Conservation (phyloP, 2,329 filamentous ascomycete species). For the Xylariaceae sp. region DNA sequence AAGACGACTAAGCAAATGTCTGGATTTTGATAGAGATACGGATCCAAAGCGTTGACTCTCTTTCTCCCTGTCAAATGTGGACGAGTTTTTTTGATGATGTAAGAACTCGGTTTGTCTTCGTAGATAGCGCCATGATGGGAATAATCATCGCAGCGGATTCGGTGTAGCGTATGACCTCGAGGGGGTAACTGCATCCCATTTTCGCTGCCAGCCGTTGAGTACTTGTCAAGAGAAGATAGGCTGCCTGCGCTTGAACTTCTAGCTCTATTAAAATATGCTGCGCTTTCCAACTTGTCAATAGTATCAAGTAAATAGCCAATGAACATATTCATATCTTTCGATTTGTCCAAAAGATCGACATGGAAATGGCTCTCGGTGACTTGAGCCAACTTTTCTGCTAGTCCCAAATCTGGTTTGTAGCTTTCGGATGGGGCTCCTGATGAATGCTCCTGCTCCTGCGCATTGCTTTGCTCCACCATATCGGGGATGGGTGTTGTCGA, state of each 20-base stretch:
- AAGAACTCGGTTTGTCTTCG: constrained; percentile 1
- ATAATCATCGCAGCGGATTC: background rate
- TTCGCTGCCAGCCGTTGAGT: too few relatives aligned
- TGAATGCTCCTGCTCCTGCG: too few relatives aligned
- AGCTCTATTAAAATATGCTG: background rate
- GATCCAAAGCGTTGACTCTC: background rate
- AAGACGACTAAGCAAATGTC: constrained; percentile 5
- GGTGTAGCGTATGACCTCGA: background rate
- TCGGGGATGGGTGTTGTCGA: too few relatives aligned
- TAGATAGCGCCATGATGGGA: background rate
- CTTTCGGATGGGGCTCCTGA: too few relatives aligned
- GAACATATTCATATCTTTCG: background rate
- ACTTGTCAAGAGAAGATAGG: background rate
- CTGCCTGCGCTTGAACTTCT: background rate
- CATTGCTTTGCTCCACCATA: too few relatives aligned
- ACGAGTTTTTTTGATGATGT: too few relatives aligned
- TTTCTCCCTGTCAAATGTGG: background rate
- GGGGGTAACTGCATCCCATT: too few relatives aligned
- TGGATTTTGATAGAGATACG: background rate
- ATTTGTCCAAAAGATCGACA: constrained; percentile 1
- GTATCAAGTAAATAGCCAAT: constrained; percentile 1
- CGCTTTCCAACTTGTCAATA: background rate
- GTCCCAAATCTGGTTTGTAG: background rate
- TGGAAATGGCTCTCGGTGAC: background rate
- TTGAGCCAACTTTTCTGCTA: background rate